Evolutionary conservation across 2,329 filamentous ascomycete species (phyloP).

Genomic region (Boeremia lycopersici): DNA sequence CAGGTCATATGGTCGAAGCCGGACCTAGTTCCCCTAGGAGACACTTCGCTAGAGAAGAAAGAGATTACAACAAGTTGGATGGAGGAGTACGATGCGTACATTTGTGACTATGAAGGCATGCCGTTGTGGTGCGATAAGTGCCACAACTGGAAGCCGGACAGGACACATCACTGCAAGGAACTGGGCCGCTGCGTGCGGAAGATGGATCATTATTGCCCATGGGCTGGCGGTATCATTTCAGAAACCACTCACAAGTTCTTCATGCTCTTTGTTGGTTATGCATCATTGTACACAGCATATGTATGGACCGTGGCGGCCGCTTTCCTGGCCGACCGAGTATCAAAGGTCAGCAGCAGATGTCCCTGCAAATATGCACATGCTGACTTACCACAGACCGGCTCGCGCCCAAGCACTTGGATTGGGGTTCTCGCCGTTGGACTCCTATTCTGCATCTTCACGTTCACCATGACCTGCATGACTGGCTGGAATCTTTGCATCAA

Average conservation of each 20-base stretch:
- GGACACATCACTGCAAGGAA: slow-evolving; percentile 85
- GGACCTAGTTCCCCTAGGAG: slow-evolving; percentile 71
- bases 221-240: slow-evolving; percentile 89
- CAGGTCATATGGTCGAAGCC: slow-evolving; percentile 71
- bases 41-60: slow-evolving; percentile 35
- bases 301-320: slow-evolving; percentile 68
- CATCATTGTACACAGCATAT: slow-evolving; percentile 69
- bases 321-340: slow-evolving; percentile 63
- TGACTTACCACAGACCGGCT: slow-evolving; percentile 22
- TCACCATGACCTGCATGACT: slow-evolving; percentile 77
- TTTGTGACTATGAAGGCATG: slow-evolving; percentile 78
- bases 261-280: slow-evolving; percentile 81
- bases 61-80: slow-evolving; percentile 56
- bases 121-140: slow-evolving; percentile 87
- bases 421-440: slow-evolving; percentile 69
- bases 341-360: slow-evolving; percentile 48
- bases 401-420: slow-evolving; percentile 57
- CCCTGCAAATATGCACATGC: neutral
- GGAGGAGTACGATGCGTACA: slow-evolving; percentile 81
- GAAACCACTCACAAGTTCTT: slow-evolving; percentile 93
- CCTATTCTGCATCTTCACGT: slow-evolving; percentile 81
- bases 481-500: slow-evolving; percentile 73
- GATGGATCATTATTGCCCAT: slow-evolving; percentile 97
- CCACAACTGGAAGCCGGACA: slow-evolving; percentile 84
- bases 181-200: slow-evolving; percentile 80